These are phyloP conservation scores for Geotrichum restrictum DNA, from an alignment of 1,139 yeast species.

Conservation along the genomic window DNA sequence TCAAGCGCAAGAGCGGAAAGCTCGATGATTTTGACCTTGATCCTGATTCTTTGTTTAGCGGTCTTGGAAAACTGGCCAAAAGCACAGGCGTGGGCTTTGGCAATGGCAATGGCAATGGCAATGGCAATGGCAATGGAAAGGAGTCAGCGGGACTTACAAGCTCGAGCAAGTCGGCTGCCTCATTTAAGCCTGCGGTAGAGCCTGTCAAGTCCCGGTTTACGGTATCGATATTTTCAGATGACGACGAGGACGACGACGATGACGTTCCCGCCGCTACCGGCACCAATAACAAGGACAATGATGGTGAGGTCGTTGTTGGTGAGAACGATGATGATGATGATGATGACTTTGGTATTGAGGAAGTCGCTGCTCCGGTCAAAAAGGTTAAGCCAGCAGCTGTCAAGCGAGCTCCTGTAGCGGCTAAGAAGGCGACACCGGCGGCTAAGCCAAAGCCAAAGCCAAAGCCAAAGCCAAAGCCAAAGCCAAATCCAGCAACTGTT, in stretches of 20 bases:
- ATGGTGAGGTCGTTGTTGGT: too few species aligned
- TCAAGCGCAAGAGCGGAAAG: constrained; percentile 22
- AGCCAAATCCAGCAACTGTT: not conserved
- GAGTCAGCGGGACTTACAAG: not conserved
- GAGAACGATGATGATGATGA: not conserved
- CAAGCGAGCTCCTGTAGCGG: not conserved
- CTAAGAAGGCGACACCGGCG: not conserved
- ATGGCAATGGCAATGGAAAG: too few species aligned
- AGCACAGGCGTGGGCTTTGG: too few species aligned
- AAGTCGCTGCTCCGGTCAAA: constrained; percentile 1
- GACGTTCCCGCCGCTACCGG: too few species aligned
- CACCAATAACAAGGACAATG: too few species aligned
- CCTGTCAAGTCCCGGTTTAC: constrained; percentile 17
- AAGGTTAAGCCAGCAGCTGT: not conserved
- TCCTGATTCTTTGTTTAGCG: constrained; percentile 32
- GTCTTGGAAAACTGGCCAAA: constrained; percentile 23
- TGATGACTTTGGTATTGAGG: not conserved
- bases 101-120: too few species aligned
- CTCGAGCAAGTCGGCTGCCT: not conserved
- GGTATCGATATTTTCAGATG: constrained; percentile 17
- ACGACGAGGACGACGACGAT: constrained; percentile 18
- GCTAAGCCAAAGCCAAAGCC: not conserved
- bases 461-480: not conserved
- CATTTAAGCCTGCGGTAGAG: constrained; percentile 2
- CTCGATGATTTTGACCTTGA: constrained; percentile 32